A percentile compares a stretch with the other conserved stretches of the same genome.
Evolutionary conservation across 768 basidiomycete species (phyloP).

Genomic region (Lentinula lateritia): DNA sequence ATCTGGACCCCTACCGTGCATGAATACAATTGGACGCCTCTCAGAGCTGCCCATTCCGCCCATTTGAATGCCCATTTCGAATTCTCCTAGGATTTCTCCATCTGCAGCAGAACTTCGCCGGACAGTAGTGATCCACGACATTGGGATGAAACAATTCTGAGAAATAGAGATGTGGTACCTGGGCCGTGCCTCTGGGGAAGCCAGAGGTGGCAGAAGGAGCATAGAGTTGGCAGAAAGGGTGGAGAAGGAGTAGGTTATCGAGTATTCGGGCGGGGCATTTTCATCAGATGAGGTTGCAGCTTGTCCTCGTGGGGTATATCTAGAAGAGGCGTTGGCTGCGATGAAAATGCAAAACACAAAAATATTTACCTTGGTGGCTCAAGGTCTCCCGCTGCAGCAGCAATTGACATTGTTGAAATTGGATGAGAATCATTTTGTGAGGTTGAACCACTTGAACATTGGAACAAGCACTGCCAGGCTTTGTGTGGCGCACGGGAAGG

Average conservation of each 20-base stretch:
- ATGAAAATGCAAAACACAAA: no score
- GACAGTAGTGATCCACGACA: constrained; percentile 28
- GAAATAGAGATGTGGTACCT: constrained; percentile 26
- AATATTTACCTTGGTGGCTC: no score
- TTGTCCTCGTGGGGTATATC: not conserved
- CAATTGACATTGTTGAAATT: no score
- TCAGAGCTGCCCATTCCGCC: not conserved
- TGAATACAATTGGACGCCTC: not conserved
- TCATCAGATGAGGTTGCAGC: not conserved
- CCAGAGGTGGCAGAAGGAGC: constrained; percentile 16
- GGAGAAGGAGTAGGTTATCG: not conserved
- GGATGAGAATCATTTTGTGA: no score
- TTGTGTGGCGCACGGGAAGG: no score
- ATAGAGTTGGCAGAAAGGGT: constrained; percentile 12
- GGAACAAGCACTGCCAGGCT: no score
- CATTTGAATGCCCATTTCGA: constrained; percentile 23
- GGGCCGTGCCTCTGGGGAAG: constrained; percentile 15
- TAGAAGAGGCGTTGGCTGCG: not conserved
- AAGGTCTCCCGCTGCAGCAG: no score
- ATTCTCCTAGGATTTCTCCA: constrained; percentile 26
- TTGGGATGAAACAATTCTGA: constrained; percentile 31
- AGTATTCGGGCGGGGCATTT: not conserved
- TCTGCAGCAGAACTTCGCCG: constrained; percentile 20
- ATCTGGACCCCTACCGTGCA: not conserved
- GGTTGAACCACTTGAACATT: no score